phyloP scores from a whole-genome alignment of 139 green algal genomes.

The Chara braunii region DNA sequence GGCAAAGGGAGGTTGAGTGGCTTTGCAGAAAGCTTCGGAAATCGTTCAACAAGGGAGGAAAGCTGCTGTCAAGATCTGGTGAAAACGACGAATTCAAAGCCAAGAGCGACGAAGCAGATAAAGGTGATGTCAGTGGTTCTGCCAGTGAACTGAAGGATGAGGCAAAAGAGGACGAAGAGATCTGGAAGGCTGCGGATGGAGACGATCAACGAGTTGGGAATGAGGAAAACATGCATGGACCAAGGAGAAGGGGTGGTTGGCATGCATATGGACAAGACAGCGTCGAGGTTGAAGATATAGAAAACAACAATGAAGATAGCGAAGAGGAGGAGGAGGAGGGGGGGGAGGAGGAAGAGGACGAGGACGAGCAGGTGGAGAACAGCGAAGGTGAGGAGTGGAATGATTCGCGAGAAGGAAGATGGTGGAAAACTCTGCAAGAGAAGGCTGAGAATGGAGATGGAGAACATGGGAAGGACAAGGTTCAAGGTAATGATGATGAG shows the following conservation, averaged over 20 bases:
- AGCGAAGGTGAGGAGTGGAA: neutral
- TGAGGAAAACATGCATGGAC: too few relatives aligned
- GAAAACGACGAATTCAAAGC: neutral
- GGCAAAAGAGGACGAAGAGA: neutral
- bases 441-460: neutral
- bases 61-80: neutral
- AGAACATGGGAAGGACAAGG: neutral
- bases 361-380: slow-evolving; percentile 8
- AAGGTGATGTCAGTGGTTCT: neutral
- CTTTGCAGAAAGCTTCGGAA: slow-evolving; percentile 57
- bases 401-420: slow-evolving; percentile 8
- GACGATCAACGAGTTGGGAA: too few relatives aligned
- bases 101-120: neutral
- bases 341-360: neutral
- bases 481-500: neutral
- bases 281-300: neutral
- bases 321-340: slow-evolving; percentile 1
- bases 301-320: neutral
- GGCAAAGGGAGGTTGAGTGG: slow-evolving; percentile 77
- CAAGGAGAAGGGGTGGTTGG: neutral
- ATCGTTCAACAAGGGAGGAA: slow-evolving; percentile 36
- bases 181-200: neutral
- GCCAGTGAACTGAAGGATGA: slow-evolving; percentile 1
- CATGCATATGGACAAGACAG: neutral
- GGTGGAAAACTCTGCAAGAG: slow-evolving; percentile 2